Conservation (phyloP, 305 asterid species). For the Stenogyne calaminthoides region DNA sequence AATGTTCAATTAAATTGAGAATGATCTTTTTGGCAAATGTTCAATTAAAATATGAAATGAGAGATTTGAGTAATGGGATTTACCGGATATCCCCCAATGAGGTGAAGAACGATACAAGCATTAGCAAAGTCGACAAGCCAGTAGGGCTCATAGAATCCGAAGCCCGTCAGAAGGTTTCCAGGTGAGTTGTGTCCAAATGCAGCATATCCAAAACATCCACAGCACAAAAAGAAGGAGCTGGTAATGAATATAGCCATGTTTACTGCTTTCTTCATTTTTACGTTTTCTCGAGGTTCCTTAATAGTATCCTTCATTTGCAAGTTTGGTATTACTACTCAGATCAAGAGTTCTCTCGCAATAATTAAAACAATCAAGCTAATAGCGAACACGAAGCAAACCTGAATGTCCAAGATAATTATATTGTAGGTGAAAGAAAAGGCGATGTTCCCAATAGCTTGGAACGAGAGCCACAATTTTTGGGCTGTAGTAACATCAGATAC, state of each 20-base stretch:
- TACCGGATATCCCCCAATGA: constrained; percentile 29
- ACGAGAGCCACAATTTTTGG: background rate
- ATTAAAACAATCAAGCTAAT: too few species aligned
- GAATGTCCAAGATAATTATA: background rate
- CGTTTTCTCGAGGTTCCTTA: constrained; percentile 17
- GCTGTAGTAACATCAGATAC: background rate
- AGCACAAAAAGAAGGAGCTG: constrained; percentile 43
- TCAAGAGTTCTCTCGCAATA: too few species aligned
- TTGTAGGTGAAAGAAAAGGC: background rate
- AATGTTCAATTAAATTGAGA: too few species aligned
- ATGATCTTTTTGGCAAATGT: too few species aligned
- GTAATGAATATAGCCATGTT: constrained; percentile 32
- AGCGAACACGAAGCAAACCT: background rate
- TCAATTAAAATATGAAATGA: too few species aligned
- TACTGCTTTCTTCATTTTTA: constrained; percentile 45
- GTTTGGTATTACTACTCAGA: background rate
- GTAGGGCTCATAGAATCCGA: constrained; percentile 52
- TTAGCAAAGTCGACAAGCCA: constrained; percentile 55
- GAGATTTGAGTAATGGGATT: background rate
- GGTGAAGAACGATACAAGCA: constrained; percentile 49
- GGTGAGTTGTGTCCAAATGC: constrained; percentile 50
- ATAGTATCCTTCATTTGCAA: background rate
- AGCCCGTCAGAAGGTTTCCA: constrained; percentile 50
- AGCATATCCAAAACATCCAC: constrained; percentile 56
- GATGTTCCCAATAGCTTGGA: background rate